phyloP scores from a whole-genome alignment of 1,139 yeast genomes.

The Saccharomyces hybrid region DNA sequence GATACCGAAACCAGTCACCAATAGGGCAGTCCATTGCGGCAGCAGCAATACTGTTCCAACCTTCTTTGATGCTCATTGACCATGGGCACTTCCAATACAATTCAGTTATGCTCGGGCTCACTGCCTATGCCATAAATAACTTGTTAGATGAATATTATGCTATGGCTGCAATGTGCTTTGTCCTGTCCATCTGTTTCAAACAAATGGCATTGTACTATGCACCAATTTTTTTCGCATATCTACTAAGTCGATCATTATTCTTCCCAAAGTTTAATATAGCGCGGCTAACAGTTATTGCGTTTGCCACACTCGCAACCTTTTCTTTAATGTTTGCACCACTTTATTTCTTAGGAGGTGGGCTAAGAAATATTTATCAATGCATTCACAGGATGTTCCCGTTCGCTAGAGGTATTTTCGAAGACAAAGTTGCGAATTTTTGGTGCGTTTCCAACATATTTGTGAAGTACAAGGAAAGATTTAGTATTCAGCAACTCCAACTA shows the following conservation, averaged over 20 bases:
- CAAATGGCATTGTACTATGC: conserved; percentile 95
- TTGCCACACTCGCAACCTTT: conserved; percentile 54
- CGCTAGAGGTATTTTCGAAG: conserved; percentile 91
- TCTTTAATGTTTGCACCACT: conserved; percentile 55
- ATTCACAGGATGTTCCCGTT: conserved; percentile 80
- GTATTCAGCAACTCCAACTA: conserved; percentile 51
- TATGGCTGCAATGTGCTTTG: conserved; percentile 73
- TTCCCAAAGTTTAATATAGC: conserved; percentile 36
- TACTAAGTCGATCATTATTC: conserved; percentile 33
- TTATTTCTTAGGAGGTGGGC: conserved; percentile 35
- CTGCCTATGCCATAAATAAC: conserved; percentile 60
- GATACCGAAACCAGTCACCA: conserved; percentile 42
- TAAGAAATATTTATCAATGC: conserved; percentile 38
- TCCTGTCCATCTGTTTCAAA: conserved; percentile 72
- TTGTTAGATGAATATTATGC: conserved; percentile 56
- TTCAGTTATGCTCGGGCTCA: conserved; percentile 85
- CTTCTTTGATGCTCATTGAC: conserved; percentile 75
- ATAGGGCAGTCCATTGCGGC: conserved; percentile 73
- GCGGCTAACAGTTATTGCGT: conserved; percentile 53
- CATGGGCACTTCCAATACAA: conserved; percentile 97
- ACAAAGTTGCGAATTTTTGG: conserved; percentile 96
- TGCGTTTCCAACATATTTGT: conserved; percentile 74
- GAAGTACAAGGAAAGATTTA: conserved; percentile 56
- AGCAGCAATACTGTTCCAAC: conserved; percentile 70
- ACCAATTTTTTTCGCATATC: conserved; percentile 74